Percentiles rank a stretch among this genome's conserved stretches.
These are phyloP conservation scores for Tilletia indica DNA, from an alignment of 1,284 basidiomycete genomes.

Conservation along the genomic window DNA sequence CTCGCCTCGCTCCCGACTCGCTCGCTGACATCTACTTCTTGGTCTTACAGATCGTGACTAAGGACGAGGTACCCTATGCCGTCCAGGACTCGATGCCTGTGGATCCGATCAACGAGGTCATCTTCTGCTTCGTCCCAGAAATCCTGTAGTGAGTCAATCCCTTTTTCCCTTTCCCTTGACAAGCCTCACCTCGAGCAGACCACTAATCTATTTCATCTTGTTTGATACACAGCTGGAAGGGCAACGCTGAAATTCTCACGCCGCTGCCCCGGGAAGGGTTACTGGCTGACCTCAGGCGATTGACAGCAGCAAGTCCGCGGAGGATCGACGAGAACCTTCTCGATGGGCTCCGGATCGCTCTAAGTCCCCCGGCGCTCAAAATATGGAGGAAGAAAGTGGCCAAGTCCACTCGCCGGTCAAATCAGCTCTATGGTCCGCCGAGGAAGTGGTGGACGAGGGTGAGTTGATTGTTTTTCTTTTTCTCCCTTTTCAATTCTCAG, in stretches of 20 bases:
- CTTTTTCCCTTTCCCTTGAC: background rate
- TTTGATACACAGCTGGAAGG: background rate
- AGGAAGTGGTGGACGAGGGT: slow-evolving; percentile 3
- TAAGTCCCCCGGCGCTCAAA: background rate
- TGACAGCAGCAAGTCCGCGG: no score
- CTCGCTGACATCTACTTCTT: background rate
- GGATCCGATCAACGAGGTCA: background rate
- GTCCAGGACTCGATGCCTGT: background rate
- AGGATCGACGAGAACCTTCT: background rate
- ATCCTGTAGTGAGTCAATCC: background rate
- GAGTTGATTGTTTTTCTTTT: background rate
- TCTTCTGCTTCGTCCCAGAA: slow-evolving; percentile 10
- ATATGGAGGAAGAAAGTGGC: background rate
- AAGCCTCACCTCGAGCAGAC: background rate
- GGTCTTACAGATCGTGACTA: background rate
- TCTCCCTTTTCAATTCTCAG: no score
- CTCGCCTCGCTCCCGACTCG: background rate
- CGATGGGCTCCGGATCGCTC: slow-evolving; percentile 4
- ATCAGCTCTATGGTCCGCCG: background rate
- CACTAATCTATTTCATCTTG: background rate
- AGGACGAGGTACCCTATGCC: background rate
- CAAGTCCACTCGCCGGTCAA: background rate
- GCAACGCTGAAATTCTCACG: background rate
- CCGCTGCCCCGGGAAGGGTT: slow-evolving; percentile 3
- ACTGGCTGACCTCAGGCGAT: background rate